These are phyloP conservation scores for Apophysomyces trapeziformis DNA, from an alignment of 371 early-diverging fungal genomes.

Conservation along the genomic window DNA sequence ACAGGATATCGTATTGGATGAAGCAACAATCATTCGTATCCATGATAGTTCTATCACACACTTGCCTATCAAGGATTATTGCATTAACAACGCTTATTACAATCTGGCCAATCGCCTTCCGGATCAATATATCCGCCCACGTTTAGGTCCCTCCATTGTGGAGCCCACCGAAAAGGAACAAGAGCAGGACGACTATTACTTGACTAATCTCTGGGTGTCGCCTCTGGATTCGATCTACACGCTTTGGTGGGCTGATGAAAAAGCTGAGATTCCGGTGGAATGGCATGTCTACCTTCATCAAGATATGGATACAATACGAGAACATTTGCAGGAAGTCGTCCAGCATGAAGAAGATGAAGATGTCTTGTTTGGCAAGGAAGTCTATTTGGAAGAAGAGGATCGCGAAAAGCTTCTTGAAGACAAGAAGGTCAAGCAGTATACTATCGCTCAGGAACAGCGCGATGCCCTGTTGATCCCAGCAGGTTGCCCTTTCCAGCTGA, in stretches of 20 bases:
- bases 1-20: neutral
- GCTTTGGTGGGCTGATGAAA: neutral
- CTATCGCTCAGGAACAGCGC: neutral
- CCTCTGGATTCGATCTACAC: neutral
- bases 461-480: neutral
- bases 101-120: constrained; percentile 3
- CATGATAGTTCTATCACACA: neutral
- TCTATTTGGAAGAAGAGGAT: neutral
- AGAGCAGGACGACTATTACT: neutral
- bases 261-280: neutral
- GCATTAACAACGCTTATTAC: neutral
- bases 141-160: neutral
- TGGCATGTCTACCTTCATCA: neutral
- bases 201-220: neutral
- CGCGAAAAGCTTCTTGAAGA: neutral
- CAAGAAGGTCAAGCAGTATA: neutral
- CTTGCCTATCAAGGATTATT: neutral
- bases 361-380: neutral
- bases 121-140: neutral
- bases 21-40: neutral
- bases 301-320: neutral
- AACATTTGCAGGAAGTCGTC: neutral
- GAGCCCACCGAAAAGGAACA: neutral
- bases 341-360: neutral
- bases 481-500: neutral